Evolutionary conservation across 305 asterid species (phyloP).

Genomic region (Plantago coronopus): DNA sequence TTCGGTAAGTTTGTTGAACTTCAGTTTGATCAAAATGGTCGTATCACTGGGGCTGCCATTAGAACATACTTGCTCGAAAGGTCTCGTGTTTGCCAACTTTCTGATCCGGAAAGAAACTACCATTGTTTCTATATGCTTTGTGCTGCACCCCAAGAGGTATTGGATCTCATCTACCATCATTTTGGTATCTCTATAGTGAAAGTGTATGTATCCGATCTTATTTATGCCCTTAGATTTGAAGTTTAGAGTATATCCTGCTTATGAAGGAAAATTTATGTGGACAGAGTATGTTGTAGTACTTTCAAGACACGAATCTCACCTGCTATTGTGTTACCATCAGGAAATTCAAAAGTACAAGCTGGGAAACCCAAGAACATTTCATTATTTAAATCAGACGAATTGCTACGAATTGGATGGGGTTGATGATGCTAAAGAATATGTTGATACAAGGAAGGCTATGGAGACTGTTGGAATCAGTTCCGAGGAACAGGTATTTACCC

Average conservation of each 20-base stretch:
- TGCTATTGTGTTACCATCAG: conserved; percentile 36
- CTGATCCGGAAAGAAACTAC: conserved; percentile 90
- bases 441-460: conserved; percentile 90
- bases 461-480: conserved; percentile 91
- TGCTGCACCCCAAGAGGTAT: conserved; percentile 83
- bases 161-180: background rate
- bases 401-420: conserved; percentile 76
- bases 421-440: conserved; percentile 82
- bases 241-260: background rate
- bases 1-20: conserved; percentile 89
- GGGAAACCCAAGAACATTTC: conserved; percentile 84
- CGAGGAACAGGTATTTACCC: conserved; percentile 70
- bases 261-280: background rate
- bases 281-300: background rate
- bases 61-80: conserved; percentile 85
- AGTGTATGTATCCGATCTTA: background rate
- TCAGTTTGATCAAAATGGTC: conserved; percentile 73
- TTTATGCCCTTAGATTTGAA: background rate
- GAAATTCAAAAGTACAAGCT: conserved; percentile 67
- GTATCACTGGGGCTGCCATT: conserved; percentile 87
- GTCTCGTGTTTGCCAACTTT: conserved; percentile 87
- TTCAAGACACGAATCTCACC: conserved; percentile 11
- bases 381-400: conserved; percentile 87
- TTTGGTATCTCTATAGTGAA: background rate
- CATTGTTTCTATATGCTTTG: conserved; percentile 91